These are phyloP conservation scores for Kwoniella europaea DNA, from an alignment of 768 basidiomycete genomes.

Conservation along the genomic window DNA sequence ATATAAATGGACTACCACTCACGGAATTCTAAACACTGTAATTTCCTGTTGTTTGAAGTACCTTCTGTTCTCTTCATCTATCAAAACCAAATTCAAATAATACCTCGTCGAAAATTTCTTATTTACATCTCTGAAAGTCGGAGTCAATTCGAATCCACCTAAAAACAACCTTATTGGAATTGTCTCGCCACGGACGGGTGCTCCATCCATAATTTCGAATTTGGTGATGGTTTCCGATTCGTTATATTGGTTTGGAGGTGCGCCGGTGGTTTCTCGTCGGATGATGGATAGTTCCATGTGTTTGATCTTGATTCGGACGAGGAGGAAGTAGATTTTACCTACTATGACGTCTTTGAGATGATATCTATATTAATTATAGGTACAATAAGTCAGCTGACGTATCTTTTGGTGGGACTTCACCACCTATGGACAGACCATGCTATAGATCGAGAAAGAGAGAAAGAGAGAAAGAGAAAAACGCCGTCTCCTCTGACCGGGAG, in stretches of 20 bases:
- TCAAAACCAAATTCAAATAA: constrained; percentile 94
- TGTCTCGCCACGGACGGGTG: constrained; percentile 96
- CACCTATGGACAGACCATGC: not conserved
- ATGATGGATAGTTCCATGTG: constrained; percentile 99
- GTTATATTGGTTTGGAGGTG: constrained; percentile 98
- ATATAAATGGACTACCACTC: constrained; percentile 11
- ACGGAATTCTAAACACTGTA: constrained; percentile 84
- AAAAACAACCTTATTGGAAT: constrained; percentile 97
- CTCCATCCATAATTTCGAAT: constrained; percentile 99
- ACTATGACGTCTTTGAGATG: constrained; percentile 99
- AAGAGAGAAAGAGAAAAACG: not conserved
- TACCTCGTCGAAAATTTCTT: constrained; percentile 98
- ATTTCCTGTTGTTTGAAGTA: constrained; percentile 99
- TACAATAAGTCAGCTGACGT: too few species aligned
- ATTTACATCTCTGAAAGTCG: constrained; percentile 98
- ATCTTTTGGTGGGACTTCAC: too few species aligned
- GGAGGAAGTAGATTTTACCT: constrained; percentile 98
- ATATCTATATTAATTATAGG: constrained; percentile 67
- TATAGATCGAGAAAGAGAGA: not conserved
- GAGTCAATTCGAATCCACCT: constrained; percentile 96
- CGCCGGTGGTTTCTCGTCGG: constrained; percentile 92
- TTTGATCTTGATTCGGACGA: constrained; percentile 98
- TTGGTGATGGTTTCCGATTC: constrained; percentile 99
- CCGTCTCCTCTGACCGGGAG: not conserved
- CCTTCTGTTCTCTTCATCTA: constrained; percentile 96